A percentile compares a stretch with the other conserved stretches of the same genome.
Evolutionary conservation across 441 rosid species (phyloP).

Genomic region (Dalechampia spathulata): DNA sequence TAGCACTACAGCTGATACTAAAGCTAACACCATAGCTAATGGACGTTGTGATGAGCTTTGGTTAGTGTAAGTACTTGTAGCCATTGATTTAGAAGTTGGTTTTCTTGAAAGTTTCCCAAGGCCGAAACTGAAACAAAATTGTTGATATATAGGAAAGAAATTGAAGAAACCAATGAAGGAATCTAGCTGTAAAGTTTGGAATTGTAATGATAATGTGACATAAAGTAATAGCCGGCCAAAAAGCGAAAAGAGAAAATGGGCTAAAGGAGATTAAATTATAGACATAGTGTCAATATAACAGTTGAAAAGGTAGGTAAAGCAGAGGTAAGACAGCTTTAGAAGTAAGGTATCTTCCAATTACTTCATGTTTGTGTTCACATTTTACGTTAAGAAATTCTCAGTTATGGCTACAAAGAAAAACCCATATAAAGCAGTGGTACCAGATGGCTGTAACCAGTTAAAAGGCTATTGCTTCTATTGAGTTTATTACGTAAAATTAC

Average conservation of each 20-base stretch:
- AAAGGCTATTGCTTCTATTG: too few relatives aligned
- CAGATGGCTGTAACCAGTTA: conserved; percentile 20
- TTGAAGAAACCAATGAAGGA: conserved; percentile 20
- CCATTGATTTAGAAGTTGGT: conserved; percentile 22
- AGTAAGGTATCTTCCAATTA: conserved; percentile 30
- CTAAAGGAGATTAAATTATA: neutral
- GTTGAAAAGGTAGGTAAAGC: conserved; percentile 1
- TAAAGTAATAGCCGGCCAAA: conserved; percentile 35
- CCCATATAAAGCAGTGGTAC: neutral
- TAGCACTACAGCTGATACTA: conserved; percentile 33
- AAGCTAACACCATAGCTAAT: conserved; percentile 52
- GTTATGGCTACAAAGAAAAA: neutral
- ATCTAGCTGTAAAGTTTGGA: conserved; percentile 27
- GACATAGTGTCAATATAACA: neutral
- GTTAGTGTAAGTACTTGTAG: conserved; percentile 9
- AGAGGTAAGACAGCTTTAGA: conserved; percentile 18
- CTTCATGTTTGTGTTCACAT: conserved; percentile 17
- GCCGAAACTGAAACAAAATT: neutral
- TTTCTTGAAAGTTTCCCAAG: neutral
- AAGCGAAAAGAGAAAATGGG: conserved; percentile 19
- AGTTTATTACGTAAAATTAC: too few relatives aligned
- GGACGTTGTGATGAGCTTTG: conserved; percentile 36
- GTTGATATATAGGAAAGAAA: conserved; percentile 21
- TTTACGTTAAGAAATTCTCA: neutral
- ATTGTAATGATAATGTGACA: conserved; percentile 6